A percentile compares a stretch with the other conserved stretches of the same genome.
Evolutionary conservation across 306 rosid genomes (phyloP).

Genomic region (Prunus armeniaca): DNA sequence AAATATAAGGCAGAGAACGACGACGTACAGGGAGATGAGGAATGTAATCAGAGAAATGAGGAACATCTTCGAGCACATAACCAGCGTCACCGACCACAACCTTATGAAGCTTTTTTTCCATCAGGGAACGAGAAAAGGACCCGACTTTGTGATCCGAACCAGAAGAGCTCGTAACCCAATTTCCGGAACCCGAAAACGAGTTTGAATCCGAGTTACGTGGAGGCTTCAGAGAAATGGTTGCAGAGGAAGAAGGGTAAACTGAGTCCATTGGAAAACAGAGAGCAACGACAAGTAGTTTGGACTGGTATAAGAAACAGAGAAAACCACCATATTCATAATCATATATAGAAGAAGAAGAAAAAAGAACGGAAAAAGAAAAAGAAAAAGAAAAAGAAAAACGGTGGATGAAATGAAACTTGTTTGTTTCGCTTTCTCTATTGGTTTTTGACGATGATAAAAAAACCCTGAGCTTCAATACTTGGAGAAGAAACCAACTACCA

Average conservation of each 20-base stretch:
- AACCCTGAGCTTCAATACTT: not conserved
- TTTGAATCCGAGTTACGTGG: not conserved
- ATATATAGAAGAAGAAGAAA: not conserved
- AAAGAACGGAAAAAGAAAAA: not conserved
- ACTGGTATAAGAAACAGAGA: not conserved
- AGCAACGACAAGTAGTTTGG: not conserved
- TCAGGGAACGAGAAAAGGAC: not conserved
- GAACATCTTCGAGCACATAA: conserved; percentile 82
- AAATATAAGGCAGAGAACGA: conserved; percentile 1
- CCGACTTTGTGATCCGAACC: conserved; percentile 12
- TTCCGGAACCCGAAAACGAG: not conserved
- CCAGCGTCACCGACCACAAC: conserved; percentile 51
- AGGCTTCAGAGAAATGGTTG: conserved; percentile 1
- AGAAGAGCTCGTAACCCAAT: not conserved
- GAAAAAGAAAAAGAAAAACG: not conserved
- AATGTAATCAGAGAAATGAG: conserved; percentile 71
- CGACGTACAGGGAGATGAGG: conserved; percentile 70
- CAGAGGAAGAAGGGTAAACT: not conserved
- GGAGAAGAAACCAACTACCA: conserved; percentile 1
- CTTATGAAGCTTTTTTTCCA: conserved; percentile 42
- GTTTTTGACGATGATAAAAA: not conserved
- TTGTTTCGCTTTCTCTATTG: not conserved
- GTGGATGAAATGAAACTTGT: not conserved
- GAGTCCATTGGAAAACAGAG: not conserved
- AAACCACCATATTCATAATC: not conserved